Percentiles rank a stretch among this genome's conserved stretches.
phyloP scores from a whole-genome alignment of 768 basidiomycete genomes.

The Suillus variegatus region DNA sequence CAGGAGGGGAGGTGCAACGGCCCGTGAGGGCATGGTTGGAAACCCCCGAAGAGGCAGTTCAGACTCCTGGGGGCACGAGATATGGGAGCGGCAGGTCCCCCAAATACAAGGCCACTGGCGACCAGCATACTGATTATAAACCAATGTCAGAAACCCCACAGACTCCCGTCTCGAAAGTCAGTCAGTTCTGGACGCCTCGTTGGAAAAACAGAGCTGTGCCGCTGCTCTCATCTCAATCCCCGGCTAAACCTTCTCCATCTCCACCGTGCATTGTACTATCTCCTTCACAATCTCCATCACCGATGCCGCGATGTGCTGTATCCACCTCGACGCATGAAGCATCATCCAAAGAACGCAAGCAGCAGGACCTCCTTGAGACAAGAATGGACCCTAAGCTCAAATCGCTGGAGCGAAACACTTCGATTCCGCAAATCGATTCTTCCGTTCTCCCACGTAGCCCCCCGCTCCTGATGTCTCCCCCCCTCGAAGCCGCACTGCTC shows the following conservation, averaged over 20 bases:
- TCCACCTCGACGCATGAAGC: constrained; percentile 10
- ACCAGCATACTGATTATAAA: not conserved
- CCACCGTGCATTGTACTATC: constrained; percentile 24
- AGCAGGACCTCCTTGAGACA: constrained; percentile 12
- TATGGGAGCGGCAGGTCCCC: too few species aligned
- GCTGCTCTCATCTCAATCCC: not conserved
- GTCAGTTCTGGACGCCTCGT: not conserved
- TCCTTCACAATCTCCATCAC: constrained; percentile 11
- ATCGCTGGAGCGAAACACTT: constrained; percentile 14
- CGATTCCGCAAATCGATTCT: constrained; percentile 30
- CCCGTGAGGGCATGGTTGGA: constrained; percentile 1
- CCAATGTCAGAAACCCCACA: not conserved
- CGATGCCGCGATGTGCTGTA: not conserved
- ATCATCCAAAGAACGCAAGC: constrained; percentile 17
- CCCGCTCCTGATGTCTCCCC: constrained; percentile 54
- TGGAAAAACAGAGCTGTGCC: not conserved
- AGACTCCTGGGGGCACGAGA: not conserved
- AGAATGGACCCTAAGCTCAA: not conserved
- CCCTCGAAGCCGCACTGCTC: constrained; percentile 55
- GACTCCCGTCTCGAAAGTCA: not conserved
- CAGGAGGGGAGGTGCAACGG: not conserved
- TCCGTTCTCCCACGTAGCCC: constrained; percentile 57
- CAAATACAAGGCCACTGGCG: not conserved
- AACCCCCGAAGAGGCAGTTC: not conserved
- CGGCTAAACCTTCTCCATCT: not conserved